Evolutionary conservation across 495 filamentous ascomycete species (phyloP).

Genomic region (Aspergillus haitiensis): DNA sequence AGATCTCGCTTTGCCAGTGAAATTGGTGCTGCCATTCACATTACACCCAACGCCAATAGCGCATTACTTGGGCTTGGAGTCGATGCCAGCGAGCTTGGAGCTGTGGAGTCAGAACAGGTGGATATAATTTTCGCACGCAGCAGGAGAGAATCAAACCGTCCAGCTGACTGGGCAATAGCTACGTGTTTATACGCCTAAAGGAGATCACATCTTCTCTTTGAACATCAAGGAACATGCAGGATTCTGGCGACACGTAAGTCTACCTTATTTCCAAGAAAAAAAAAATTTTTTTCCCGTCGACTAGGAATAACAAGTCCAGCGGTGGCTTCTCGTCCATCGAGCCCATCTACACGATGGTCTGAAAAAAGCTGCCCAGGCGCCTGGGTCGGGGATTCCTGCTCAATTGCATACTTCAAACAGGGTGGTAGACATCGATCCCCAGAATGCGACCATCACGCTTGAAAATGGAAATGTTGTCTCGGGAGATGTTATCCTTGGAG

Average conservation of each 20-base stretch:
- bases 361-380: slow-evolving; percentile 42
- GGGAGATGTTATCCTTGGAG: slow-evolving; percentile 52
- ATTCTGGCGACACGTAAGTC: slow-evolving; percentile 44
- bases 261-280: too few relatives aligned
- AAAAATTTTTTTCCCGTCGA: not conserved
- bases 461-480: slow-evolving; percentile 35
- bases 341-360: slow-evolving; percentile 50
- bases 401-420: slow-evolving; percentile 44
- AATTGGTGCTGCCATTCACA: slow-evolving; percentile 55
- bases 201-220: slow-evolving; percentile 35
- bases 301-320: slow-evolving; percentile 23
- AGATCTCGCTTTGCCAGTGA: slow-evolving; percentile 54
- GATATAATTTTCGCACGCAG: not conserved
- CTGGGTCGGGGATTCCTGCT: slow-evolving; percentile 42
- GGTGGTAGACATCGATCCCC: slow-evolving; percentile 45
- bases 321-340: slow-evolving; percentile 55
- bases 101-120: slow-evolving; percentile 37
- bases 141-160: not conserved
- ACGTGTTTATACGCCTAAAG: slow-evolving; percentile 34
- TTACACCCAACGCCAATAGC: slow-evolving; percentile 55
- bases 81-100: slow-evolving; percentile 34
- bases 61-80: slow-evolving; percentile 48
- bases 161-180: slow-evolving; percentile 23
- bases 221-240: slow-evolving; percentile 33
- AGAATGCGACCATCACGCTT: slow-evolving; percentile 42